Conservation (phyloP, 257 asterid species). For the Solanum appendiculatum region DNA sequence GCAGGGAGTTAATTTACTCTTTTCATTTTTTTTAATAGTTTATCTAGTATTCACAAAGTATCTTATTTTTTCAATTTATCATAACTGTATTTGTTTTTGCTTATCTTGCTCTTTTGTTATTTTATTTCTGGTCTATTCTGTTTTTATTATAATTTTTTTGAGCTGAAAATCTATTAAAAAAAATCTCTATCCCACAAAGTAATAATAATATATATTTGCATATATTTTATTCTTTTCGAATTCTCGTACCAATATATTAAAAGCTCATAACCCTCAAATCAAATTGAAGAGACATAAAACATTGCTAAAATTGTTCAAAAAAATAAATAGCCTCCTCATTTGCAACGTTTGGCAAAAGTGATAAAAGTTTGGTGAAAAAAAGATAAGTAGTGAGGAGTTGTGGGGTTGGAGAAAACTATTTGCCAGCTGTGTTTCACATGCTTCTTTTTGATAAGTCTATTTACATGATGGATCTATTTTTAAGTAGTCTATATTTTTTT, state of each 20-base stretch:
- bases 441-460: neutral
- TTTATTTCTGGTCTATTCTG: no score
- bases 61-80: no score
- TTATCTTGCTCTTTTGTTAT: neutral
- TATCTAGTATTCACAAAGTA: neutral
- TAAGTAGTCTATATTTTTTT: no score
- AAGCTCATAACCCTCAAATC: neutral
- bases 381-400: neutral
- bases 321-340: neutral
- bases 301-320: neutral
- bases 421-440: slow-evolving; percentile 55
- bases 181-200: no score
- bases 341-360: neutral
- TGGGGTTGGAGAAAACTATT: slow-evolving; percentile 1
- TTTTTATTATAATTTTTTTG: no score
- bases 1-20: no score
- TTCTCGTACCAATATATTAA: no score
- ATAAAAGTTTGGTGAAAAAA: neutral
- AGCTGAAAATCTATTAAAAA: no score
- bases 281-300: neutral
- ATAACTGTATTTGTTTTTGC: neutral
- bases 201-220: no score
- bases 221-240: no score
- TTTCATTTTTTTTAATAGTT: neutral
- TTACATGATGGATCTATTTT: neutral